phyloP scores from a whole-genome alignment of 805 yeast species.

The Clavispora fructus region DNA sequence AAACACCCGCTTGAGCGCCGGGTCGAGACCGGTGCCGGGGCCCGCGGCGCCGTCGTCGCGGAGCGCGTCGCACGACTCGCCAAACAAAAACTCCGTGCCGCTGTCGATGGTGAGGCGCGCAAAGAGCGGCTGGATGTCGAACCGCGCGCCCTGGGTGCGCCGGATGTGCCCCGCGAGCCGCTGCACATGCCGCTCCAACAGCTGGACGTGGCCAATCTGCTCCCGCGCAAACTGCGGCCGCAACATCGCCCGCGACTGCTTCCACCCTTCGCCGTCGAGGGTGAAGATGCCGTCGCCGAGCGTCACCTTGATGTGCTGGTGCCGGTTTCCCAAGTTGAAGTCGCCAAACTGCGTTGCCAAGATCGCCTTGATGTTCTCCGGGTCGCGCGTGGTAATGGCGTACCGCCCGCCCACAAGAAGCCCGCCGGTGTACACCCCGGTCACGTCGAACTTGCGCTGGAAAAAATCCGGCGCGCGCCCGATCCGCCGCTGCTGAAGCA shows the following conservation, averaged over 20 bases:
- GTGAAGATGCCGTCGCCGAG: constrained; percentile 26
- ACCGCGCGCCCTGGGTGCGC: constrained; percentile 3
- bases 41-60: constrained; percentile 5
- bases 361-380: constrained; percentile 23
- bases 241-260: constrained; percentile 24
- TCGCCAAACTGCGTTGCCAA: constrained; percentile 24
- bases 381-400: constrained; percentile 14
- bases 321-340: constrained; percentile 21
- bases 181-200: constrained; percentile 21
- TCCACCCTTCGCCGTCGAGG: constrained; percentile 25
- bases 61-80: constrained; percentile 13
- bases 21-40: constrained; percentile 2
- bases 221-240: constrained; percentile 25
- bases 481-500: constrained; percentile 2
- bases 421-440: constrained; percentile 3
- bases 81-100: constrained; percentile 15
- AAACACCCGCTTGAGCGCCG: constrained; percentile 6
- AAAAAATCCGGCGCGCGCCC: constrained; percentile 10
- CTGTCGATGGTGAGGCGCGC: constrained; percentile 14
- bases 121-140: constrained; percentile 13
- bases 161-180: constrained; percentile 13
- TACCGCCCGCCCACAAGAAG: constrained; percentile 8
- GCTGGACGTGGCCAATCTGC: constrained; percentile 21
- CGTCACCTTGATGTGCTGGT: constrained; percentile 15
- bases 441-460: constrained; percentile 2